These are phyloP conservation scores for Decorospora gaudefroyi DNA, from an alignment of 2,329 filamentous ascomycete genomes.

Conservation along the genomic window DNA sequence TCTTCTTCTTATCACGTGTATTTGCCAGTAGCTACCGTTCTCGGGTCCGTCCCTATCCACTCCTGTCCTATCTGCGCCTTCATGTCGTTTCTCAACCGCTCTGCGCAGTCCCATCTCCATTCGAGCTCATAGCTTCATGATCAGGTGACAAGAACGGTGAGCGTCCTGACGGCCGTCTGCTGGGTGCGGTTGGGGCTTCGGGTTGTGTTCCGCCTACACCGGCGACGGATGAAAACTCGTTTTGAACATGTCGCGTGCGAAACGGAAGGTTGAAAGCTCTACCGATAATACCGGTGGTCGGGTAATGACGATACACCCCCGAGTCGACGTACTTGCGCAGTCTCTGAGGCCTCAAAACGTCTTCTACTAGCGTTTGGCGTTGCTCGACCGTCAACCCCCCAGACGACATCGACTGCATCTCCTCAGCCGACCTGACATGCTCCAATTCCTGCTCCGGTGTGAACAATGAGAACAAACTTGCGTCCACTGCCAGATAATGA, in stretches of 20 bases:
- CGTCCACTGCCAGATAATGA: neutral
- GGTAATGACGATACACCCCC: neutral
- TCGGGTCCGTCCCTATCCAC: too few relatives aligned
- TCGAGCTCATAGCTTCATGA: neutral
- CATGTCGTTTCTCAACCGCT: neutral
- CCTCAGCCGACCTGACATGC: neutral
- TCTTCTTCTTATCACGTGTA: neutral
- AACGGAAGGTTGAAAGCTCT: neutral
- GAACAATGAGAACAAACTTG: neutral
- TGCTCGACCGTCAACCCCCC: neutral
- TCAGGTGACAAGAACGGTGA: too few relatives aligned
- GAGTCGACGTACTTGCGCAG: neutral
- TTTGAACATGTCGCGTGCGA: neutral
- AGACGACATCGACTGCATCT: neutral
- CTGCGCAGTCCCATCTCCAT: neutral
- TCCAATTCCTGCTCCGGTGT: neutral
- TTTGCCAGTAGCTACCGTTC: too few relatives aligned
- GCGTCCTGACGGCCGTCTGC: neutral
- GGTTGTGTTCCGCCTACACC: neutral
- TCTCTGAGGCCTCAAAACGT: neutral
- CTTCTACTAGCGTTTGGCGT: neutral
- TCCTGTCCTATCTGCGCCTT: too few relatives aligned
- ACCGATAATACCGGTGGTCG: neutral
- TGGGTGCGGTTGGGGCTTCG: neutral
- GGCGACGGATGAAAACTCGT: neutral